Evolutionary conservation across 345 rosid species (phyloP), one percentile per base, ranked within the genome.

Genomic region (Lagerstroemia speciosa): DNA sequence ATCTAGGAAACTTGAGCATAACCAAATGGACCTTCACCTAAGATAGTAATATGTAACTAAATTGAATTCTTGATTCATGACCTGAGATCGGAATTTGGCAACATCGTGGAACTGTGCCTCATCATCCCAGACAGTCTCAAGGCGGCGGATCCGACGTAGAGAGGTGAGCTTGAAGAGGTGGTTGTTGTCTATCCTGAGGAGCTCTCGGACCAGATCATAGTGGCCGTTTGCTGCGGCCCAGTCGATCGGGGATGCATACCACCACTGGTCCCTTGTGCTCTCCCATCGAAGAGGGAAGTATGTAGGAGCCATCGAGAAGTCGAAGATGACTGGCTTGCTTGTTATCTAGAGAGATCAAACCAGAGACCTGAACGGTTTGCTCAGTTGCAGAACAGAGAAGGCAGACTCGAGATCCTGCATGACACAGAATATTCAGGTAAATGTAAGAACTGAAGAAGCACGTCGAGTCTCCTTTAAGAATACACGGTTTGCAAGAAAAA

Each of bases 251-350:
- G 97, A 86, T 67, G 98, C 98, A 74, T 87, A 93, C 98, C 98
- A 93, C 98, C 98, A 93, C 48, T 93, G 98, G 55, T 93, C 98
- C 24, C 98, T 87, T 24, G 98, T 93, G 80, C 98, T 93, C 79
- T 93, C 98, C 98, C 98, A 93, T 0, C 98, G 86, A 46, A 93
- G 89, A 79, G 96, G 98, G 72, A 93, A 91, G 68, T 87, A 81
- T 22, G 78, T 77, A 17, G 92, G 96, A 72, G 91, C 78, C 97
- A 69, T 69, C 58, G n/a, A 32, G 46, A 62, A 31, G 41, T 60
- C 62, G 36, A 20, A 33, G 46, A 38, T 7, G 29, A 36, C 11
- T 30, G 24, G 2, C 55, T 53, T 5, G 60, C 14, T 24, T n/a
- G 60, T 24, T 53, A 53, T 22, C 1, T 6, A 1, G 29, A 53